Evolutionary conservation across 2,329 filamentous ascomycete genomes (phyloP), one percentile per base, ranked within the genome.

Genomic region (Nemania sp.): DNA sequence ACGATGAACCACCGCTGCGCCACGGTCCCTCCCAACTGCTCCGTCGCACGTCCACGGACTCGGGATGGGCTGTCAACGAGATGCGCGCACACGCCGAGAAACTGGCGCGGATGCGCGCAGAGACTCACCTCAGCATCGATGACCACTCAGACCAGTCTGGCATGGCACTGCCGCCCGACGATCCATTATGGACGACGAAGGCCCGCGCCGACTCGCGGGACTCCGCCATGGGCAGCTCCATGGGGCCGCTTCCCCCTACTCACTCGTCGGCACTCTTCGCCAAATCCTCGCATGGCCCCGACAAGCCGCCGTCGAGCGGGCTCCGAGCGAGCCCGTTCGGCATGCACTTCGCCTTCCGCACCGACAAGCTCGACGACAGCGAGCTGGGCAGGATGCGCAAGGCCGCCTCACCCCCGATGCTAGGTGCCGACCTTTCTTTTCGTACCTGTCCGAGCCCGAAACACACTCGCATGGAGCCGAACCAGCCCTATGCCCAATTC

Each of bases 361-460:
- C 70, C 31, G 66, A 66, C 50, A 69, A 75, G 24, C 69, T 64
- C 34, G 70, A 74, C 37, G 74, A 74, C 44, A 66, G 69, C 24
- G 70, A 73, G 49, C 72, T 76, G 55, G 70, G 74, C 52, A 75
- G 75, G 64, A 75, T 78, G 66, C 79, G 79, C 54, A 73, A 80
- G 60, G 77, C 76, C 19, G 76, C 79, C 64, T 85, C 84, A 56
- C 93, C 93, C 34, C 93, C 93, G 8, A 95, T 97, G 91, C 82
- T 96, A 9, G 93, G 93, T 51, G 75, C 78, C 52, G 89, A 96
- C 61, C 81, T 97, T 49, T 77, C 80, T 22, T 96, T 97, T 69
- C 89, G 91, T 28, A 83, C 82, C 68, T 96, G 91, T 68, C 79
- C 81, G 8, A 96, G 92, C 22, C 93, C 93, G 5, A 87, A 93